Percentiles rank a stretch among this genome's conserved stretches.
Conservation (phyloP, 2,329 filamentous ascomycete genomes). For the Fusarium verrucosum region DNA sequence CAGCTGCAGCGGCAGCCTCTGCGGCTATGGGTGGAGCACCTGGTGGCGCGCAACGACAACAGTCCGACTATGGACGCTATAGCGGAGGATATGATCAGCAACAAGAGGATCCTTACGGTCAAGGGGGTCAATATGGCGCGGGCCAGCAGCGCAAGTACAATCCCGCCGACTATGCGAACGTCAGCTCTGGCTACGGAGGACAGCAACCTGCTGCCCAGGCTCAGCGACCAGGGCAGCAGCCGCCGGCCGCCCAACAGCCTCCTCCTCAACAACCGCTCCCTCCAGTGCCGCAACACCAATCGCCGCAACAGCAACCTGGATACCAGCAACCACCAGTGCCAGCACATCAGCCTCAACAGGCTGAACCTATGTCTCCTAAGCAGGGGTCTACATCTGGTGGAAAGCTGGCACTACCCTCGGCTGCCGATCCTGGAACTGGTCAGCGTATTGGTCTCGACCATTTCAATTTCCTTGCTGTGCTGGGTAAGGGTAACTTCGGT, state of each 20-base stretch:
- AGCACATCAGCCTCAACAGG: conserved; percentile 53
- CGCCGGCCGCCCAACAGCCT: conserved; percentile 51
- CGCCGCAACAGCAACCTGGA: conserved; percentile 48
- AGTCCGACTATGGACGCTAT: conserved; percentile 50
- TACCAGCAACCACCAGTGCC: conserved; percentile 50
- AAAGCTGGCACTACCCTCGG: conserved; percentile 73
- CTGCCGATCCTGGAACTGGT: conserved; percentile 76
- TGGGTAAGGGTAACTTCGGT: conserved; percentile 99
- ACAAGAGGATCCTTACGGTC: conserved; percentile 50
- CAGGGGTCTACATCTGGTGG: conserved; percentile 47
- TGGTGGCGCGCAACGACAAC: conserved; percentile 48
- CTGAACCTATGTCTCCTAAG: conserved; percentile 49
- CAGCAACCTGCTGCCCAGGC: conserved; percentile 46
- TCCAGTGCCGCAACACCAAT: conserved; percentile 43
- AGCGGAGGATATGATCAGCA: conserved; percentile 47
- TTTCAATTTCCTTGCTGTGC: conserved; percentile 98
- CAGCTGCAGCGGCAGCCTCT: conserved; percentile 66
- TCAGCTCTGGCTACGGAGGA: conserved; percentile 57
- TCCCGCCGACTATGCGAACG: conserved; percentile 77
- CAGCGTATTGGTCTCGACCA: conserved; percentile 94
- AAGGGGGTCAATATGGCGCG: conserved; percentile 48
- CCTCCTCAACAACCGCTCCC: conserved; percentile 51
- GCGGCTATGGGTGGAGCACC: conserved; percentile 65
- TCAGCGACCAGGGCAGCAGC: conserved; percentile 46
- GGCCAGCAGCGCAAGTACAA: conserved; percentile 74